Evolutionary conservation across 805 yeast species (phyloP).

Genomic region (Sugiyamaella americana): DNA sequence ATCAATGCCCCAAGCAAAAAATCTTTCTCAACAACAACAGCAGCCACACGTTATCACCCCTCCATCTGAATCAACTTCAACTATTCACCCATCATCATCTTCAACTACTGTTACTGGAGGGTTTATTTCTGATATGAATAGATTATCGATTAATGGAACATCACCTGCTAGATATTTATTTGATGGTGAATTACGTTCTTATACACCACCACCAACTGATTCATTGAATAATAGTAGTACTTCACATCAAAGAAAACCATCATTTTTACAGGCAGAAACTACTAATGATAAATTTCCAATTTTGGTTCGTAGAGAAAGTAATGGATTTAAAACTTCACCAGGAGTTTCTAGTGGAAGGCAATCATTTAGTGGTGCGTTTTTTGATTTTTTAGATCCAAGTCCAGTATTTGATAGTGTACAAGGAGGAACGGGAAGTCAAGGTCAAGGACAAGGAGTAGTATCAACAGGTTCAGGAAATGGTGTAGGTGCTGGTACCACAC

Average conservation of each 20-base stretch:
- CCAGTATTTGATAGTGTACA: background rate
- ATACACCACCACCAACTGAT: background rate
- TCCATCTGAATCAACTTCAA: background rate
- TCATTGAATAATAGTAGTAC: background rate
- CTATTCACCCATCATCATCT: background rate
- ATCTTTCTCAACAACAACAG: background rate
- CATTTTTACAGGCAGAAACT: constrained; percentile 27
- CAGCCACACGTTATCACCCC: background rate
- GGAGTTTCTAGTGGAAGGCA: background rate
- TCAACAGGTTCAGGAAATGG: background rate
- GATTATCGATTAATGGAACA: background rate
- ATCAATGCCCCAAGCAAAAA: background rate
- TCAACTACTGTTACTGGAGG: background rate
- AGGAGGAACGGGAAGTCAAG: no score
- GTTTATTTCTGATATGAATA: background rate
- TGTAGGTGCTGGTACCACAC: background rate
- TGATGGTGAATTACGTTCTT: background rate
- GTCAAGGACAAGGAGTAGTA: no score
- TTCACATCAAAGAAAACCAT: constrained; percentile 10
- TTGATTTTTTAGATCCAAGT: background rate
- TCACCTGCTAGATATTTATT: constrained; percentile 3
- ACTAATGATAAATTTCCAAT: constrained; percentile 33
- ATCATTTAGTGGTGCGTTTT: background rate
- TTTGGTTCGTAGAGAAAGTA: constrained; percentile 28
- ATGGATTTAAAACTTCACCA: constrained; percentile 3